Conservation (phyloP, 1,284 basidiomycete genomes). For the Sporisorium reilianum region DNA sequence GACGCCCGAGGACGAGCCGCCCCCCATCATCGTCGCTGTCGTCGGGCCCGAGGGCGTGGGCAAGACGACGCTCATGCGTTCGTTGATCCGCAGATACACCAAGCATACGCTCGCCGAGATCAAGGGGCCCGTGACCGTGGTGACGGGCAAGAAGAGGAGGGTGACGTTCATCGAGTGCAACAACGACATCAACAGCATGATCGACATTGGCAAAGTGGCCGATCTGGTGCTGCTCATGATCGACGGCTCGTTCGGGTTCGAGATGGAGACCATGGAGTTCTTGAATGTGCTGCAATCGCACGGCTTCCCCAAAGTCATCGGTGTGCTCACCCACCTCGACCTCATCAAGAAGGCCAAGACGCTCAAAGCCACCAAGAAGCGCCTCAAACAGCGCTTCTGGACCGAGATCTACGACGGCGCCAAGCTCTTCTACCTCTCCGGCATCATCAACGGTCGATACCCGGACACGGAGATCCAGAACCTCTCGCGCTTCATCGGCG, state of each 20-base stretch:
- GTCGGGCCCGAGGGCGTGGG: constrained; percentile 96
- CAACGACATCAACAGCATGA: constrained; percentile 97
- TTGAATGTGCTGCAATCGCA: constrained; percentile 96
- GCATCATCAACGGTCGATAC: constrained; percentile 97
- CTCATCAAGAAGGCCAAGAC: constrained; percentile 92
- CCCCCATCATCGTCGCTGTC: constrained; percentile 94
- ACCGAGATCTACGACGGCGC: constrained; percentile 99
- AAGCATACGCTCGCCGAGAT: constrained; percentile 92
- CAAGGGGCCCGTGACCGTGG: constrained; percentile 95
- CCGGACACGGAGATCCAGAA: constrained; percentile 97
- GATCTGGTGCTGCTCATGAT: constrained; percentile 97
- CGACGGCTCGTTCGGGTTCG: constrained; percentile 96
- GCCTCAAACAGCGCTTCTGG: constrained; percentile 99
- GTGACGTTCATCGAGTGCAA: constrained; percentile 97
- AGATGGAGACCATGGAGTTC: constrained; percentile 99
- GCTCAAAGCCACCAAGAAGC: constrained; percentile 90
- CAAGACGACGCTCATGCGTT: constrained; percentile 93
- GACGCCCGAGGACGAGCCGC: constrained; percentile 85
- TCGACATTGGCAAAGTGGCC: constrained; percentile 95
- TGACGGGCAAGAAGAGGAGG: constrained; percentile 87
- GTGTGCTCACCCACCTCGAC: constrained; percentile 94
- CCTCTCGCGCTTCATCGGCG: constrained; percentile 88
- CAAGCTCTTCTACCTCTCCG: constrained; percentile 97
- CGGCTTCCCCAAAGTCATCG: constrained; percentile 98
- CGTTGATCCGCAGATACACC: constrained; percentile 89